Conservation (phyloP, 2,329 filamentous ascomycete species). For the Fusarium buharicum region DNA sequence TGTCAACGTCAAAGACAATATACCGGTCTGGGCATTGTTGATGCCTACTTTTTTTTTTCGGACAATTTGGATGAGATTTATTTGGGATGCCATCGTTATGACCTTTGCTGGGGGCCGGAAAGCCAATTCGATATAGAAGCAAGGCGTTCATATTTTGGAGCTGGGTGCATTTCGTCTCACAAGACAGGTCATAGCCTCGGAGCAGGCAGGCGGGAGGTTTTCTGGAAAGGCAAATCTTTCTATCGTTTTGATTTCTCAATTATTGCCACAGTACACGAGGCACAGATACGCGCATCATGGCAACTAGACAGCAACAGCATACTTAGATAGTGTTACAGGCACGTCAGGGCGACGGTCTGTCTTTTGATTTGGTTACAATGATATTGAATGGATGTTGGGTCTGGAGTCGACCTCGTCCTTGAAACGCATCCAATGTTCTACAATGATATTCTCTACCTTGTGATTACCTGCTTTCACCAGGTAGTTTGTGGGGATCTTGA, state of each 20-base stretch:
- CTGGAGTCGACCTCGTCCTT: neutral
- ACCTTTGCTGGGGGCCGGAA: neutral
- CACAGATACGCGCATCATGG: neutral
- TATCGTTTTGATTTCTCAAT: slow-evolving; percentile 5
- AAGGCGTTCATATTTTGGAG: slow-evolving; percentile 31
- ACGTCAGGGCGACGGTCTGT: slow-evolving; percentile 14
- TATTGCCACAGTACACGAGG: slow-evolving; percentile 8
- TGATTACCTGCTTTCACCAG: too few species aligned
- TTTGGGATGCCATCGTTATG: slow-evolving; percentile 9
- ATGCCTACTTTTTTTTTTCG: neutral
- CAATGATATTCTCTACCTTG: neutral
- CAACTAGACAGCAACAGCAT: slow-evolving; percentile 14
- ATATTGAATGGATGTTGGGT: slow-evolving; percentile 7
- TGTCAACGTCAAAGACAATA: slow-evolving; percentile 17
- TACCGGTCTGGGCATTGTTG: slow-evolving; percentile 25
- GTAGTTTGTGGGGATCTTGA: neutral
- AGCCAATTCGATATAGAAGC: neutral
- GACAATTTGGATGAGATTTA: slow-evolving; percentile 12
- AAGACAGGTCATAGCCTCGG: neutral
- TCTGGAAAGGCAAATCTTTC: neutral
- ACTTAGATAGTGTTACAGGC: slow-evolving; percentile 16
- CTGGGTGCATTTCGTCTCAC: slow-evolving; percentile 4
- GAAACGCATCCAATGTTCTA: neutral
- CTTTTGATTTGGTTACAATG: slow-evolving; percentile 18
- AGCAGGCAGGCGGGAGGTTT: neutral